Percentiles rank a stretch among this genome's conserved stretches.
phyloP scores from a whole-genome alignment of 441 rosid species.

The Euphorbia schlechtendalii region DNA sequence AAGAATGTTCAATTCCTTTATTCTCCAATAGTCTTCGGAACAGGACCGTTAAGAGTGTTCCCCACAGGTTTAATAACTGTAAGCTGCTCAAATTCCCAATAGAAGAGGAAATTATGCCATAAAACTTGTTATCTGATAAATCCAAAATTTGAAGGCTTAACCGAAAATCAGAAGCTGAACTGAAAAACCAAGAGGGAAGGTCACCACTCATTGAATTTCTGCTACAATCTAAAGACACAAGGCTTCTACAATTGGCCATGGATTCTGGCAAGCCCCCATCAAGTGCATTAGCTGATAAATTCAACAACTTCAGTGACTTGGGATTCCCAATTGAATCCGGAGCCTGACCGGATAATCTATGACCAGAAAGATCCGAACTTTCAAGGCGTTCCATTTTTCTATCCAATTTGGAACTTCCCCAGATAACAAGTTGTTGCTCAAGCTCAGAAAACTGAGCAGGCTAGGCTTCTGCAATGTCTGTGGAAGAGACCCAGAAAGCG shows the following conservation, averaged over 20 bases:
- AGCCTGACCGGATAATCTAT: conserved; percentile 54
- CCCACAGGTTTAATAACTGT: conserved; percentile 50
- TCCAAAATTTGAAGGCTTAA: conserved; percentile 52
- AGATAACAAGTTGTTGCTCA: conserved; percentile 48
- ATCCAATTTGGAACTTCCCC: conserved; percentile 74
- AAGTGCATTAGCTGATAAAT: conserved; percentile 51
- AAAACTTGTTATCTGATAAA: conserved; percentile 64
- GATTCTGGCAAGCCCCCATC: conserved; percentile 59
- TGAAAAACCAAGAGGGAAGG: conserved; percentile 67
- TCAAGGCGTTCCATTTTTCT: conserved; percentile 55
- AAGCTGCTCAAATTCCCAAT: conserved; percentile 55
- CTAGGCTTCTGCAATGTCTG: conserved; percentile 49
- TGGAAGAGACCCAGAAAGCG: conserved; percentile 60
- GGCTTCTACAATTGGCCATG: conserved; percentile 39
- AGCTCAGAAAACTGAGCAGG: conserved; percentile 41
- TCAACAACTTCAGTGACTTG: conserved; percentile 42
- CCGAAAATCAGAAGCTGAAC: conserved; percentile 28
- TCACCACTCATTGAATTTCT: conserved; percentile 52
- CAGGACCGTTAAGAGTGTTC: conserved; percentile 58
- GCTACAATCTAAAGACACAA: conserved; percentile 58
- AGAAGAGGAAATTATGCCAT: conserved; percentile 54
- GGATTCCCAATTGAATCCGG: conserved; percentile 68
- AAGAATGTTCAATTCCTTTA: conserved; percentile 34
- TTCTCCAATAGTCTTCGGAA: conserved; percentile 58
- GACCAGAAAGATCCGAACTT: conserved; percentile 70